These are phyloP conservation scores for Wickerhamomyces hampshirensis DNA, from an alignment of 805 yeast genomes.

Conservation along the genomic window DNA sequence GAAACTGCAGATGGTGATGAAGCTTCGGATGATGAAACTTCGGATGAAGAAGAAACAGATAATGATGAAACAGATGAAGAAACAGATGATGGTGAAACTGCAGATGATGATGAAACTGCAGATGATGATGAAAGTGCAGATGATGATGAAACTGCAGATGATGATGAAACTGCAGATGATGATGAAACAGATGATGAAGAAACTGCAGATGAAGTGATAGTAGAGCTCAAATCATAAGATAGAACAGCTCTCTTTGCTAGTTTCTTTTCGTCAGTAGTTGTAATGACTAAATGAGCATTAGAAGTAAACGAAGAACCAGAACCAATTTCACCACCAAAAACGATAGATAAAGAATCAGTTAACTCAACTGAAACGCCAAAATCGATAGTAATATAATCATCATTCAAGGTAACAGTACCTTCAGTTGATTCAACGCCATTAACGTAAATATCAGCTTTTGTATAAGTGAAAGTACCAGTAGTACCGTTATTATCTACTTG, in stretches of 20 bases:
- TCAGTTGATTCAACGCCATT: slow-evolving; percentile 6
- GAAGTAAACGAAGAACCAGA: slow-evolving; percentile 8
- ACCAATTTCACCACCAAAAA: slow-evolving; percentile 6
- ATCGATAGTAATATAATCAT: slow-evolving; percentile 5
- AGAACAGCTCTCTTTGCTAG: slow-evolving; percentile 5
- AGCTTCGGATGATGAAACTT: background rate
- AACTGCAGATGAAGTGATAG: slow-evolving; percentile 3
- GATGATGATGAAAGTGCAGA: background rate
- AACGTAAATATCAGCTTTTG: slow-evolving; percentile 6
- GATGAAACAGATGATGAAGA: slow-evolving; percentile 1
- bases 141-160: slow-evolving; percentile 1
- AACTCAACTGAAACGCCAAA: slow-evolving; percentile 5
- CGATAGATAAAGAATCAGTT: background rate
- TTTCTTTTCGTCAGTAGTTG: slow-evolving; percentile 2
- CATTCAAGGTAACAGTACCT: slow-evolving; percentile 2
- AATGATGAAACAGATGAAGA: slow-evolving; percentile 1
- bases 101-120: background rate
- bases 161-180: slow-evolving; percentile 1
- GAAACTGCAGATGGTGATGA: too few species aligned
- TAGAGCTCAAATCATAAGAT: slow-evolving; percentile 3
- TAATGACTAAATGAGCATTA: slow-evolving; percentile 3
- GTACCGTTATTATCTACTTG: slow-evolving; percentile 2
- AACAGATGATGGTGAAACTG: too few species aligned
- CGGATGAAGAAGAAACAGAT: background rate
- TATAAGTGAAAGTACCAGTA: slow-evolving; percentile 9